Conservation (phyloP, 169 alveolate genomes). For the Neospora caninum region DNA sequence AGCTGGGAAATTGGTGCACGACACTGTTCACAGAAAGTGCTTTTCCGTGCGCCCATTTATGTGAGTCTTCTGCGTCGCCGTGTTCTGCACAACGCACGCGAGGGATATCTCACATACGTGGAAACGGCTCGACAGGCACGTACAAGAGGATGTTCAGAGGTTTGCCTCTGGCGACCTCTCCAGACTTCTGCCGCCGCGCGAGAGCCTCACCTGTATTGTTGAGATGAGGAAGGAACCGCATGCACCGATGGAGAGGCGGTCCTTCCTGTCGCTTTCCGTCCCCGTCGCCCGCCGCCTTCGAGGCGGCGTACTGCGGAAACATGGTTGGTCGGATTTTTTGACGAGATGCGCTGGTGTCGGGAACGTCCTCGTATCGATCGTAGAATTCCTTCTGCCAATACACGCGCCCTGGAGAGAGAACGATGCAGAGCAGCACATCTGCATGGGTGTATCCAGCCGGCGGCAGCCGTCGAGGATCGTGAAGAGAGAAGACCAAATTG, state of each 20-base stretch:
- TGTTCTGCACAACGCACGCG: no score
- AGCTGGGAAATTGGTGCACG: no score
- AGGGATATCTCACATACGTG: no score
- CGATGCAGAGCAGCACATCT: not conserved
- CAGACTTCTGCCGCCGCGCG: no score
- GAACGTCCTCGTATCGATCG: constrained; percentile 35
- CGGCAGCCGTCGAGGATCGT: not conserved
- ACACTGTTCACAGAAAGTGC: no score
- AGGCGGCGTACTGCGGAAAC: constrained; percentile 34
- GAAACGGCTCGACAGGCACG: no score
- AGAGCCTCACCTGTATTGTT: constrained; percentile 81
- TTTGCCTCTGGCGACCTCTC: no score
- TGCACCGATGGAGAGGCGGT: constrained; percentile 73
- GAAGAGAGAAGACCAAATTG: no score
- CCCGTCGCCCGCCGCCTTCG: not conserved
- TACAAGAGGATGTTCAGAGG: no score
- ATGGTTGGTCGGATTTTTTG: constrained; percentile 30
- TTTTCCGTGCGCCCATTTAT: no score
- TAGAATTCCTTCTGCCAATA: constrained; percentile 48
- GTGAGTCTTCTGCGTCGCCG: no score
- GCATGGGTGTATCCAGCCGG: not conserved
- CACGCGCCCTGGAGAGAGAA: constrained; percentile 58
- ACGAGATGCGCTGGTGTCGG: not conserved
- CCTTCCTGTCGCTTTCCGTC: not conserved
- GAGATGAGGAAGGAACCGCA: constrained; percentile 92